A percentile compares a stretch with the other conserved stretches of the same genome.
phyloP scores from a whole-genome alignment of 169 alveolate genomes.

The Theileria parva region DNA sequence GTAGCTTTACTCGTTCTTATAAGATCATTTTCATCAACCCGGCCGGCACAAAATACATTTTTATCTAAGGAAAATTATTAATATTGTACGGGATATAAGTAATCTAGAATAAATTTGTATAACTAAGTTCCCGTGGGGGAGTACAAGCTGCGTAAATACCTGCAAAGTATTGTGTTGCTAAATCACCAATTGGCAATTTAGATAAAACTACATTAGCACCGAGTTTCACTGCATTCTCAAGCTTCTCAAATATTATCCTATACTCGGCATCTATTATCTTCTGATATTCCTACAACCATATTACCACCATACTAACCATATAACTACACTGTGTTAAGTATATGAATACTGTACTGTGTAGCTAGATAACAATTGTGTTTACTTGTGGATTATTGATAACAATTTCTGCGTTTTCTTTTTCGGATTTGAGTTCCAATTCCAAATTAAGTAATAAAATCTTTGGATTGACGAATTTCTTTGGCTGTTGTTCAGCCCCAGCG shows the following conservation, averaged over 20 bases:
- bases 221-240: constrained; percentile 87
- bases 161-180: constrained; percentile 99
- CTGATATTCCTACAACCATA: constrained; percentile 83
- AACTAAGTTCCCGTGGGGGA: too few species aligned
- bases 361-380: too few species aligned
- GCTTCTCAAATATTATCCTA: constrained; percentile 93
- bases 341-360: too few species aligned
- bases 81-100: too few species aligned
- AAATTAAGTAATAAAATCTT: constrained; percentile 91
- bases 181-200: constrained; percentile 97
- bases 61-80: constrained; percentile 34
- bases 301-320: too few species aligned
- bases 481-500: constrained; percentile 99
- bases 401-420: constrained; percentile 98
- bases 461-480: constrained; percentile 92
- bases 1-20: constrained; percentile 93
- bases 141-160: constrained; percentile 51
- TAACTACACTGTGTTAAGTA: not conserved
- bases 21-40: constrained; percentile 95
- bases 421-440: constrained; percentile 97
- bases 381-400: constrained; percentile 86
- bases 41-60: constrained; percentile 95
- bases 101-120: too few species aligned
- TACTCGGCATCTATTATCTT: constrained; percentile 98
- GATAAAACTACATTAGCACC: constrained; percentile 94